phyloP scores from a whole-genome alignment of 495 filamentous ascomycete species.

The Neurospora sp. region DNA sequence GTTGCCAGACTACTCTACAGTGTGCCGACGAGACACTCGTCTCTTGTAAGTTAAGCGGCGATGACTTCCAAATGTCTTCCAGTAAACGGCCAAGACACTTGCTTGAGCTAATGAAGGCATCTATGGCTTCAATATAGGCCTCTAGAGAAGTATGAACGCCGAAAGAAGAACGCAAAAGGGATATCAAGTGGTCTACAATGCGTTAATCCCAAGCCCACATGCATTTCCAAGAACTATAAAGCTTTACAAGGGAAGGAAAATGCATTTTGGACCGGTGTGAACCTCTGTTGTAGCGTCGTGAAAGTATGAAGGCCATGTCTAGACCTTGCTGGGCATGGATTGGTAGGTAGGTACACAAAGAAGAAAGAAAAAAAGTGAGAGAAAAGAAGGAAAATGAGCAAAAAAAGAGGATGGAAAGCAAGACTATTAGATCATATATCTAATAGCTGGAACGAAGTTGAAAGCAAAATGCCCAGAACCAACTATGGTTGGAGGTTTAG shows the following conservation, averaged over 20 bases:
- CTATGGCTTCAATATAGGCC: too few relatives aligned
- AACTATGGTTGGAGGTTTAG: not conserved
- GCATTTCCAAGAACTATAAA: not conserved
- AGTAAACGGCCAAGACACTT: too few relatives aligned
- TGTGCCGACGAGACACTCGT: too few relatives aligned
- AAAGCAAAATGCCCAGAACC: not conserved
- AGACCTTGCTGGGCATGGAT: not conserved
- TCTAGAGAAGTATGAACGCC: not conserved
- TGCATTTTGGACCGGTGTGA: not conserved
- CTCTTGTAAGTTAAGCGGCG: too few relatives aligned
- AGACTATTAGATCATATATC: not conserved
- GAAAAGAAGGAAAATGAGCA: too few relatives aligned
- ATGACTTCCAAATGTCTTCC: too few relatives aligned
- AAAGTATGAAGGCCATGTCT: not conserved
- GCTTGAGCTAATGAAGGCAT: too few relatives aligned
- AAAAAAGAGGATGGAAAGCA: not conserved
- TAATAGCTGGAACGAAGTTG: not conserved
- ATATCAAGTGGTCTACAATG: not conserved
- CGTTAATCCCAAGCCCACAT: not conserved
- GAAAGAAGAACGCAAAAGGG: not conserved
- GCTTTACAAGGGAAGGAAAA: not conserved
- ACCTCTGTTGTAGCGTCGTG: not conserved
- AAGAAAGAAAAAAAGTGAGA: not conserved
- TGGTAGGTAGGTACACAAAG: not conserved
- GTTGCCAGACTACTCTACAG: too few relatives aligned